phyloP scores from a whole-genome alignment of 768 basidiomycete species.

The Exidia glandulosa region DNA sequence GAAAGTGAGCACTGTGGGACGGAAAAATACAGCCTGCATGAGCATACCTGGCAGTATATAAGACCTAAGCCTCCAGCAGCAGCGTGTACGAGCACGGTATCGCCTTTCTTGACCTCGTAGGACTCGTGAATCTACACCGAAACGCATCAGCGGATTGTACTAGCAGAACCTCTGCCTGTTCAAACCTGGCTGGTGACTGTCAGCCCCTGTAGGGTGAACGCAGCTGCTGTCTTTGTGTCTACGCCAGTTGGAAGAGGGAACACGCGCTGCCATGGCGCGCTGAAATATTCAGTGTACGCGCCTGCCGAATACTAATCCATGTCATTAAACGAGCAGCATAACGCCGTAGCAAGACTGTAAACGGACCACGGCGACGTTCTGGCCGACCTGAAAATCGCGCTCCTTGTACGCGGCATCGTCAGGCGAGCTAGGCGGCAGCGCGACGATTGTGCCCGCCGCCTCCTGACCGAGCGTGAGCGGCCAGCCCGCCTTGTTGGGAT shows the following conservation, averaged over 20 bases:
- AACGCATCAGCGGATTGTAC: too few relatives aligned
- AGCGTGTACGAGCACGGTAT: constrained; percentile 78
- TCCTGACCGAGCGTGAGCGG: constrained; percentile 72
- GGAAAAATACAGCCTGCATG: background rate
- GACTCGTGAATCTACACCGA: constrained; percentile 78
- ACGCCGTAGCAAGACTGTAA: background rate
- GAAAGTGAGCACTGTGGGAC: constrained; percentile 30
- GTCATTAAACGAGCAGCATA: background rate
- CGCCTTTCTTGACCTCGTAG: constrained; percentile 69
- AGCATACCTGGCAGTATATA: constrained; percentile 24
- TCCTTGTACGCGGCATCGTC: constrained; percentile 54
- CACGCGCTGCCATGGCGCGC: constrained; percentile 49
- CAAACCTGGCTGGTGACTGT: constrained; percentile 55
- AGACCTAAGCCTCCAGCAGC: constrained; percentile 79
- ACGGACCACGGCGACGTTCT: constrained; percentile 58
- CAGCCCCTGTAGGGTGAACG: constrained; percentile 59
- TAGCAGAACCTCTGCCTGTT: too few relatives aligned
- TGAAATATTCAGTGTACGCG: constrained; percentile 61
- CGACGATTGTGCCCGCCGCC: constrained; percentile 62
- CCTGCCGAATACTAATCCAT: constrained; percentile 14
- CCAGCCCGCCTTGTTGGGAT: constrained; percentile 37
- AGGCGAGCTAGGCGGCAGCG: constrained; percentile 55
- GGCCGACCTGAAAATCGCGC: constrained; percentile 56
- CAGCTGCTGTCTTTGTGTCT: constrained; percentile 52
- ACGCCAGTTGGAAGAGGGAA: constrained; percentile 56